Conservation (phyloP, 768 basidiomycete genomes). For the Rhizopogon vulgaris region DNA sequence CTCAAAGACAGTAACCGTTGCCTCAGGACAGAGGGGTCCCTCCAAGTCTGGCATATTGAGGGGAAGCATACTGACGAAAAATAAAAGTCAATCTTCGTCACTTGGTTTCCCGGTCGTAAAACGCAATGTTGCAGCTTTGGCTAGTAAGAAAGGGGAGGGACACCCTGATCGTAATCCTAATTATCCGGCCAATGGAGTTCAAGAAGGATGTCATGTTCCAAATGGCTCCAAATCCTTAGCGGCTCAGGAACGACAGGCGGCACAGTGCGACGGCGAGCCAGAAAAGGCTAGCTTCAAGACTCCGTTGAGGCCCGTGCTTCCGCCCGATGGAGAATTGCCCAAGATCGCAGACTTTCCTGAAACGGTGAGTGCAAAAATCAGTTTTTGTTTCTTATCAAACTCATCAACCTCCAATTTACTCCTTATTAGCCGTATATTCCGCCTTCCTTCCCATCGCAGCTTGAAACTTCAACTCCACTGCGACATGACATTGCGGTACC, state of each 20-base stretch:
- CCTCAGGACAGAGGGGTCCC: neutral
- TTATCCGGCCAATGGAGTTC: slow-evolving; percentile 4
- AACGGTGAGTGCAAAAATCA: slow-evolving; percentile 23
- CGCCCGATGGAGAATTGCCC: slow-evolving; percentile 6
- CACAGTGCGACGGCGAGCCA: neutral
- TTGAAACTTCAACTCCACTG: slow-evolving; percentile 51
- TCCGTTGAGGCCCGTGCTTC: slow-evolving; percentile 1
- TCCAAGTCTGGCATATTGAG: slow-evolving; percentile 6
- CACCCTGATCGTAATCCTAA: slow-evolving; percentile 1
- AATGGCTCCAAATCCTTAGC: slow-evolving; percentile 10
- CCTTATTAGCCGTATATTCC: slow-evolving; percentile 39
- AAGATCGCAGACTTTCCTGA: slow-evolving; percentile 32
- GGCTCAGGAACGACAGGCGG: neutral
- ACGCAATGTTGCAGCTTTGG: slow-evolving; percentile 17
- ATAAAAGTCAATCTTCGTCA: slow-evolving; percentile 18
- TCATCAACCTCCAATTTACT: slow-evolving; percentile 9
- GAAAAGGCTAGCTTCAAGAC: slow-evolving; percentile 2
- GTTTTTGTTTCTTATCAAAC: slow-evolving; percentile 3
- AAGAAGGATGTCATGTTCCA: slow-evolving; percentile 7
- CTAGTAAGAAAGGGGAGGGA: slow-evolving; percentile 18
- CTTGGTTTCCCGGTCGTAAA: slow-evolving; percentile 43
- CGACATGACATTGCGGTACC: slow-evolving; percentile 9
- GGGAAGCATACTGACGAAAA: neutral
- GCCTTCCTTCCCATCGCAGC: slow-evolving; percentile 48
- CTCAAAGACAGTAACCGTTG: slow-evolving; percentile 2